Conservation (phyloP, 495 filamentous ascomycete genomes). For the Pseudoneurospora amorphoporcata region DNA sequence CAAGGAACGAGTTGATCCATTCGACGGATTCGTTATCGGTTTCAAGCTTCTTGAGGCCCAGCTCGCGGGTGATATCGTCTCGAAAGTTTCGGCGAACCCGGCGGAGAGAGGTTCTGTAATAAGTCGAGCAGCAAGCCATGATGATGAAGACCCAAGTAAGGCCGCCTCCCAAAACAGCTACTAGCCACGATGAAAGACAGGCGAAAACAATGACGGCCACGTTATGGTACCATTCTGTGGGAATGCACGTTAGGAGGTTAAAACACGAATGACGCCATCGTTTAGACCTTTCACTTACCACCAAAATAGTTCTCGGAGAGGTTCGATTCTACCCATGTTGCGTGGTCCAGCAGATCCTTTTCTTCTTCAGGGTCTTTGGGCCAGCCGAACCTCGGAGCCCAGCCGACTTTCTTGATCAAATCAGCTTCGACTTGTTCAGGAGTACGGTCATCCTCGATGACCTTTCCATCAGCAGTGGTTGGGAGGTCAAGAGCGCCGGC, state of each 20-base stretch:
- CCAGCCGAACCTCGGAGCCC: slow-evolving; percentile 77
- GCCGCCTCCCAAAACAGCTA: slow-evolving; percentile 82
- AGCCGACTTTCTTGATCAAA: slow-evolving; percentile 65
- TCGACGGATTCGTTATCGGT: slow-evolving; percentile 90
- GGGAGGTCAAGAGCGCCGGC: slow-evolving; percentile 45
- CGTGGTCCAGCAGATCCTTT: slow-evolving; percentile 71
- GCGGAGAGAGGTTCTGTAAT: slow-evolving; percentile 92
- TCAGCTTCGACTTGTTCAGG: slow-evolving; percentile 48
- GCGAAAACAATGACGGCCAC: slow-evolving; percentile 85
- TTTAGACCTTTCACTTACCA: slow-evolving; percentile 39
- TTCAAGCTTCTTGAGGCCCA: slow-evolving; percentile 80
- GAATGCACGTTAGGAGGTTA: slow-evolving; percentile 1
- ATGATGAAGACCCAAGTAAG: slow-evolving; percentile 87
- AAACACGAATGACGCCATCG: background rate
- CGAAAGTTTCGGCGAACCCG: slow-evolving; percentile 92
- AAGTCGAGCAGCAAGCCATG: slow-evolving; percentile 85
- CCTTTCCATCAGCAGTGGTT: slow-evolving; percentile 35
- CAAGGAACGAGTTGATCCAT: slow-evolving; percentile 98
- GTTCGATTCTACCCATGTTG: slow-evolving; percentile 74
- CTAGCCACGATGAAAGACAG: slow-evolving; percentile 79
- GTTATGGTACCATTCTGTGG: slow-evolving; percentile 95
- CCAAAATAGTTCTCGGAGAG: slow-evolving; percentile 88
- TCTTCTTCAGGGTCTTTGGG: slow-evolving; percentile 40
- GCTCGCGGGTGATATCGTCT: slow-evolving; percentile 87
- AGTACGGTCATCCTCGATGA: slow-evolving; percentile 32